These are phyloP conservation scores for Phytophthora pseudosyringae DNA, from an alignment of 352 stramenopile genomes.

Conservation along the genomic window DNA sequence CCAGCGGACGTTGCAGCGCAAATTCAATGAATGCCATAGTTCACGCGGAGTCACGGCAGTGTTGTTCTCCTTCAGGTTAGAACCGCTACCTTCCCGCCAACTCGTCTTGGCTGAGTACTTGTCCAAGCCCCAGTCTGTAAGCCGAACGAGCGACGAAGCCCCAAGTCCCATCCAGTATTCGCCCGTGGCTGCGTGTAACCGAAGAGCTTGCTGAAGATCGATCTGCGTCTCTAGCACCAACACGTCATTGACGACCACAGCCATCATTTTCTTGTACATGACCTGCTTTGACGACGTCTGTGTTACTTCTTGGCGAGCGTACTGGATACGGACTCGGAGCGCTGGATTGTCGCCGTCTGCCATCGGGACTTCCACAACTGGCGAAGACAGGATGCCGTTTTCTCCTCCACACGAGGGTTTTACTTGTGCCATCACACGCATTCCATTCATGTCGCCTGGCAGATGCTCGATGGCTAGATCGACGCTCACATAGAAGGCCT, in stretches of 20 bases:
- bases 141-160: slow-evolving; percentile 41
- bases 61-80: slow-evolving; percentile 44
- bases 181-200: slow-evolving; percentile 37
- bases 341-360: slow-evolving; percentile 15
- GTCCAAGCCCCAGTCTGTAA: slow-evolving; percentile 59
- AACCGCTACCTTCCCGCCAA: slow-evolving; percentile 23
- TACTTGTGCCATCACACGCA: slow-evolving; percentile 45
- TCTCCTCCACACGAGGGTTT: slow-evolving; percentile 40
- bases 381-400: slow-evolving; percentile 39
- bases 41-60: slow-evolving; percentile 50
- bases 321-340: slow-evolving; percentile 52
- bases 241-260: slow-evolving; percentile 50
- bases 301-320: slow-evolving; percentile 51
- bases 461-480: slow-evolving; percentile 41
- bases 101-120: slow-evolving; percentile 55
- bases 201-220: slow-evolving; percentile 55
- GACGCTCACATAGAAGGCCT: slow-evolving; percentile 31
- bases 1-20: slow-evolving; percentile 65
- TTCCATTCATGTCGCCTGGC: slow-evolving; percentile 25
- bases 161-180: slow-evolving; percentile 69
- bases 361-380: slow-evolving; percentile 32
- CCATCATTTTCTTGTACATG: slow-evolving; percentile 62
- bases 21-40: slow-evolving; percentile 61
- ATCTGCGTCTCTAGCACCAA: slow-evolving; percentile 52
- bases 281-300: slow-evolving; percentile 39